Evolutionary conservation across 192 early-diverging fungal species (phyloP), one percentile per base, ranked within the genome.

Genomic region (Entrophospora sp.): DNA sequence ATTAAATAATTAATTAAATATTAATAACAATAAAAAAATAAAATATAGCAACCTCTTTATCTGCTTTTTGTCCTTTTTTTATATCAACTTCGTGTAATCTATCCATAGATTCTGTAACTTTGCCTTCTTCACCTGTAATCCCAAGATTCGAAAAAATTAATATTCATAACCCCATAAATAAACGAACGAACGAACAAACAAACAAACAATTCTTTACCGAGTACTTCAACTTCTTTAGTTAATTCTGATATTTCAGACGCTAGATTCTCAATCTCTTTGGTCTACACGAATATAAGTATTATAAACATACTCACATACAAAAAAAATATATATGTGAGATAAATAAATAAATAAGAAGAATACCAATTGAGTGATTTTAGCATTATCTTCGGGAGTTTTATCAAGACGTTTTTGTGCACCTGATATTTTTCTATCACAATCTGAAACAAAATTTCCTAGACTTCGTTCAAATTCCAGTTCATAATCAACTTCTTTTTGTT

Each of bases 391-490:
- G 3, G 75, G 75, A 18, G 72, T 80, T 51, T 81, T 81, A 22
- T 81, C 79, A 43, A 81, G 53, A 27, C 78, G 58, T 49, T 74
- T 69, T 64, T 80, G 74, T 20, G 77, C 78, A 35, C 53, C 35
- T 5, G 67, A 44, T 3, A 81, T 72, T 53, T 81, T 81, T 38
- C 78, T 69, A 61, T 81, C 79, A 46, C 79, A 81, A 51, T 81
- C 79, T 8, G 34, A 52, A 12, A 81, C 73, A 62, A 81, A 81
- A 18, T 69, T 68, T 8, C 25, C 49, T 7, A 81, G 64, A 48
- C 58, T 81, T 16, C 72, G 73, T 61, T 67, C 66, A 71, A 73
- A 80, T 36, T 81, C 79, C n/a, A 66, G 53, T 13, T 80, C 77
- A 46, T 58, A 77, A 65, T 65, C 38, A 4, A 20, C 25, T 53